Percentiles rank a stretch among this genome's conserved stretches.
Conservation (phyloP, 1,284 basidiomycete species). For the Sporisorium scitamineum region DNA sequence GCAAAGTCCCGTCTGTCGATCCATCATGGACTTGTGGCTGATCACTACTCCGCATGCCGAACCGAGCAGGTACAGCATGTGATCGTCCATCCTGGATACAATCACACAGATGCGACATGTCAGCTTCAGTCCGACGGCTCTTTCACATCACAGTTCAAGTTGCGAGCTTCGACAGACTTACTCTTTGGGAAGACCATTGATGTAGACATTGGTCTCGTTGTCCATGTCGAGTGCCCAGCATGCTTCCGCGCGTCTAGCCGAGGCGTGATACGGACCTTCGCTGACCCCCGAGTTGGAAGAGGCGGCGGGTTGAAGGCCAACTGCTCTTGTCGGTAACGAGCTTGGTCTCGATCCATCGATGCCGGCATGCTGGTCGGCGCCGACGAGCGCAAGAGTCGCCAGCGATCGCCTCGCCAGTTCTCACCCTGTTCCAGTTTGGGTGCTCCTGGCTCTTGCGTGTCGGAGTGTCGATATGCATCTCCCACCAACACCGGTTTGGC, state of each 20-base stretch:
- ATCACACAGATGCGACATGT: neutral
- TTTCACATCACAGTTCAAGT: neutral
- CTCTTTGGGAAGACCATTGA: constrained; percentile 56
- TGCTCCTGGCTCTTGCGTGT: neutral
- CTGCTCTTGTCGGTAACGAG: neutral
- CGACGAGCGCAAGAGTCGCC: constrained; percentile 13
- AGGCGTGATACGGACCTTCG: neutral
- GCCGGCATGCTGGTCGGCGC: neutral
- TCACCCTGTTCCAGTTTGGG: constrained; percentile 23
- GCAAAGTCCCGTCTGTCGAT: constrained; percentile 58
- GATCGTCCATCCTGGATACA: constrained; percentile 47
- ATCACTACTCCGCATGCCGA: constrained; percentile 58
- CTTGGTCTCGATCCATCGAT: neutral
- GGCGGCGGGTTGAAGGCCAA: neutral
- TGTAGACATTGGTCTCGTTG: constrained; percentile 57
- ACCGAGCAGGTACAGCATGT: constrained; percentile 53
- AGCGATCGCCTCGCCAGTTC: constrained; percentile 15
- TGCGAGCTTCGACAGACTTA: constrained; percentile 23
- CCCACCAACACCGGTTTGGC: neutral
- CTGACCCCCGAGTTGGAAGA: neutral
- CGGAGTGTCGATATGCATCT: constrained; percentile 29
- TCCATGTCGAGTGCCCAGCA: constrained; percentile 14
- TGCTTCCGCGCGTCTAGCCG: constrained; percentile 2
- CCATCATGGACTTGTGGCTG: constrained; percentile 65
- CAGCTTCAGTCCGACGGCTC: neutral